These are phyloP conservation scores for Talaromyces sp. DNA, from an alignment of 2,329 filamentous ascomycete genomes.

Conservation along the genomic window DNA sequence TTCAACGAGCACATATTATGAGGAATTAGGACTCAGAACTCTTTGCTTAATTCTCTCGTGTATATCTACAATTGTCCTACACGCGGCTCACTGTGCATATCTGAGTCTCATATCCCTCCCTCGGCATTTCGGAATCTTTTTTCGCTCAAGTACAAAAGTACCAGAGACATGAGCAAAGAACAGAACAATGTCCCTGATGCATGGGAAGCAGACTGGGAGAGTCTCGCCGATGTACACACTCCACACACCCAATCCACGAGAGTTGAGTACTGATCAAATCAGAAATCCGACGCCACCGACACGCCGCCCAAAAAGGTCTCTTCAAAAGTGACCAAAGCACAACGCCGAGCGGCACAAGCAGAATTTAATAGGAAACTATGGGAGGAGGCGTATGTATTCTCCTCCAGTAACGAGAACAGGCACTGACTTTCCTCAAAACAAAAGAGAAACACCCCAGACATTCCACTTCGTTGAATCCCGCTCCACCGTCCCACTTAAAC, in stretches of 20 bases:
- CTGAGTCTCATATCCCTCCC: neutral
- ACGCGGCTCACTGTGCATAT: neutral
- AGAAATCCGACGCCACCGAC: constrained; percentile 33
- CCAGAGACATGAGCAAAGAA: constrained; percentile 40
- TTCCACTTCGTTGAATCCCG: constrained; percentile 71
- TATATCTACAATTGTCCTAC: neutral
- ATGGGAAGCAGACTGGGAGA: constrained; percentile 92
- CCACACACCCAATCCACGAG: neutral
- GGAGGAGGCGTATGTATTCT: constrained; percentile 69
- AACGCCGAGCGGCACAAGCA: constrained; percentile 73
- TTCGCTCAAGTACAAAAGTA: neutral
- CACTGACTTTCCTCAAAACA: neutral
- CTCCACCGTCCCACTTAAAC: constrained; percentile 60
- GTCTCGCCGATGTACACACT: constrained; percentile 63
- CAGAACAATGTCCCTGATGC: constrained; percentile 64
- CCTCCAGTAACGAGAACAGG: neutral
- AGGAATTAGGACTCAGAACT: neutral
- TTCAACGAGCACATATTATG: neutral
- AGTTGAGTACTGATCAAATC: constrained; percentile 12
- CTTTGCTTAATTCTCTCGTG: neutral
- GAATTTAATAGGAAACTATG: constrained; percentile 83
- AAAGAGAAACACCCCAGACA: constrained; percentile 68
- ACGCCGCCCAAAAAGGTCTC: constrained; percentile 44
- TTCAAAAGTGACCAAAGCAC: constrained; percentile 64
- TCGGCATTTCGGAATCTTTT: neutral